Conservation (phyloP, 2,329 filamentous ascomycete species). For the Cercospora zeina region DNA sequence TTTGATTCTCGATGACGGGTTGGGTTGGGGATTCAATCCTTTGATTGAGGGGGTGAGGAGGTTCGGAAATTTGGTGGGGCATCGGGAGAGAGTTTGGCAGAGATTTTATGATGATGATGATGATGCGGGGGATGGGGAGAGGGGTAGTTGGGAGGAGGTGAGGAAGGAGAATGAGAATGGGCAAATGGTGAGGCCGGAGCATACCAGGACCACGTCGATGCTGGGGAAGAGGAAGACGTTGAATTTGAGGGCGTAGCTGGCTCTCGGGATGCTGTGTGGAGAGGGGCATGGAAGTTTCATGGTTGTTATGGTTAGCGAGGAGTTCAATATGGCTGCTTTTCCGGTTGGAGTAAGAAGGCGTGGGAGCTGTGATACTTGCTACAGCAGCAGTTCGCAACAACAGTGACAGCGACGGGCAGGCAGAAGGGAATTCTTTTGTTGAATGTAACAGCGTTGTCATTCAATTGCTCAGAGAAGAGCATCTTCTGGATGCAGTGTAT, state of each 20-base stretch:
- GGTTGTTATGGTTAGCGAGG: not conserved
- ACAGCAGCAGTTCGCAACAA: not conserved
- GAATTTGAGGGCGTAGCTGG: not conserved
- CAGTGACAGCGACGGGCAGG: too few relatives aligned
- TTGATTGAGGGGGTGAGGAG: constrained; percentile 59
- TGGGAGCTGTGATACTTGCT: not conserved
- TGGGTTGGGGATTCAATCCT: constrained; percentile 65
- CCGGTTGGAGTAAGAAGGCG: not conserved
- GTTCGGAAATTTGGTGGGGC: constrained; percentile 64
- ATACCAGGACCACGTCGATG: constrained; percentile 3
- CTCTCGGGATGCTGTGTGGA: not conserved
- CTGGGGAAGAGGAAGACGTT: constrained; percentile 17
- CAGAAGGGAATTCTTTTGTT: not conserved
- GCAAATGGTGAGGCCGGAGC: not conserved
- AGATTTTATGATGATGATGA: not conserved
- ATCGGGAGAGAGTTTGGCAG: constrained; percentile 59
- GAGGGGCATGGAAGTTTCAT: not conserved
- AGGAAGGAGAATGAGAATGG: not conserved
- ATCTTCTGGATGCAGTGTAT: too few relatives aligned
- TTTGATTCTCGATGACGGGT: constrained; percentile 65
- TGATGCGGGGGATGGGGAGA: too few relatives aligned
- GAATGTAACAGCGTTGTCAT: too few relatives aligned
- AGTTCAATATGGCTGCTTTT: not conserved
- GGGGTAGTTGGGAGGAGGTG: not conserved
- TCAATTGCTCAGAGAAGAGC: too few relatives aligned